These are phyloP conservation scores for Dendrobium catenatum DNA, from an alignment of 106 monocot species.

Conservation along the genomic window DNA sequence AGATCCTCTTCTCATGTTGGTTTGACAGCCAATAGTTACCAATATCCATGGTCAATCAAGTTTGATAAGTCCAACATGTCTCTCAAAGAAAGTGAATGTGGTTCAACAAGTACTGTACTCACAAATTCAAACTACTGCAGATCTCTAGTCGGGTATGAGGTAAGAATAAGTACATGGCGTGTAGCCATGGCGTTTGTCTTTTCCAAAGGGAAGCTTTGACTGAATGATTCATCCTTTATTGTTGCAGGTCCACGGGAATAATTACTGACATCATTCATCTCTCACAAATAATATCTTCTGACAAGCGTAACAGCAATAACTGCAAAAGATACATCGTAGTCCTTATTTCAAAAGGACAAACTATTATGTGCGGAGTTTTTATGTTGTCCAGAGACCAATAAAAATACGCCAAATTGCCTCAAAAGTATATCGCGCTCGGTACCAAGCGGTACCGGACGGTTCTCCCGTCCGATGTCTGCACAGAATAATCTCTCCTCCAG, in stretches of 20 bases:
- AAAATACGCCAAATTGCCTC: too few species aligned
- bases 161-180: background rate
- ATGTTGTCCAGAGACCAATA: too few species aligned
- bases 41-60: conserved; percentile 54
- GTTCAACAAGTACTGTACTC: conserved; percentile 44
- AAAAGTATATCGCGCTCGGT: too few species aligned
- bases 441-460: too few species aligned
- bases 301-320: conserved; percentile 2
- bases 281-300: background rate
- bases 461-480: too few species aligned
- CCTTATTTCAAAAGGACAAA: too few species aligned
- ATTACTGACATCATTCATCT: conserved; percentile 16
- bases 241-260: conserved; percentile 16
- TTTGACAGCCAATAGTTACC: conserved; percentile 29
- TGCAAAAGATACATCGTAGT: background rate
- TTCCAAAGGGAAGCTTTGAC: background rate
- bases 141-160: conserved; percentile 14
- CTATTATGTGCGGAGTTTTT: too few species aligned
- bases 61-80: conserved; percentile 47
- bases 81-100: conserved; percentile 56
- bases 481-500: background rate
- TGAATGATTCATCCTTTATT: conserved; percentile 2
- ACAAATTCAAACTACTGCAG: conserved; percentile 45
- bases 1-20: conserved; percentile 46
- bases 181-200: background rate